Evolutionary conservation across 2,329 filamentous ascomycete species (phyloP), one percentile per base, ranked within the genome.

Genomic region (Calonectria hawksworthii): DNA sequence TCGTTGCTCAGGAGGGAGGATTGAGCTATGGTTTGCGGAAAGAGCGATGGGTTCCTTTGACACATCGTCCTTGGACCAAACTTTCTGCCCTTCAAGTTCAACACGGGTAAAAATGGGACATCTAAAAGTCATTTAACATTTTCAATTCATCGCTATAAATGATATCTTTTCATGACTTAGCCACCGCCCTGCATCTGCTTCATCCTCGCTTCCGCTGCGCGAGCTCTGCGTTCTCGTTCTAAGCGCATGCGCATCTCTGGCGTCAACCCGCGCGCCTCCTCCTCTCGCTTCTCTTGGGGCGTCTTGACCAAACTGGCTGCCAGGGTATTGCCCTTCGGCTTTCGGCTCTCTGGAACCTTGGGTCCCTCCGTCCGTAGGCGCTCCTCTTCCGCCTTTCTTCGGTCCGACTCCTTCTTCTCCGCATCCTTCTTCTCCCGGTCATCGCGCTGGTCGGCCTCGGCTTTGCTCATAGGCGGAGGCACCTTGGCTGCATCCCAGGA

Each of bases 201-300:
- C 74, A 98, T 89, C 82, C 96, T 92, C 87, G 96, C 96, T 86
- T 99, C 97, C 0, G 96, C 96, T 11, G 97, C 97, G 80, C 96
- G 92, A 5, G 97, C 97, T 82, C 96, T 93, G 80, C 96, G 89
- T 86, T 99, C 97, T 79, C 97, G 89, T 84, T 99, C 97, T 69
- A 99, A 85, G 83, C 91, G 92, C 90, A 93, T 91, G 83, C 93
- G 92, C 91, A 97, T 96, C 86, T 99, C 96, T 0, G 95, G 93
- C 52, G 95, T 98, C 87, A 99, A 88, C 0, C 96, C 96, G 76
- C 95, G 92, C 64, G 91, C 90, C 84, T 98, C 96, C 82, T 98
- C 95, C 82, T 96, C 94, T 76, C 96, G 90, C 82, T 91, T 92
- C 83, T 98, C 95, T 80, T 96, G 92, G 0, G 93, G 93, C 23